Conservation (phyloP, 2,329 filamentous ascomycete genomes). For the Torrubiella hemipterigena region DNA sequence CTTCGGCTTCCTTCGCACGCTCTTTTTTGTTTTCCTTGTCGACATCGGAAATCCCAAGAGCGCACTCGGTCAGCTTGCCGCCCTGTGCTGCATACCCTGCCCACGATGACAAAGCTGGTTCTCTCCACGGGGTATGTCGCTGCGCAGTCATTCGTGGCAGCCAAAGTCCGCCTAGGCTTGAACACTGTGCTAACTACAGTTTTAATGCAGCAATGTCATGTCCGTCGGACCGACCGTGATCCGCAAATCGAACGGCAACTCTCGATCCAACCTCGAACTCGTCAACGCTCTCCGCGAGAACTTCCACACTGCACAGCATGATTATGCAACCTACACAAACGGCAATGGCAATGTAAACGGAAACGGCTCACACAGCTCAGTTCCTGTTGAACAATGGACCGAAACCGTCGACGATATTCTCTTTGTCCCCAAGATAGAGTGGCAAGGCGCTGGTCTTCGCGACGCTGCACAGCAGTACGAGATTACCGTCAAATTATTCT, state of each 20-base stretch:
- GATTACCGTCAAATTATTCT: slow-evolving; percentile 92
- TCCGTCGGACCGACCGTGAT: slow-evolving; percentile 73
- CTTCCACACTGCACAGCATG: slow-evolving; percentile 62
- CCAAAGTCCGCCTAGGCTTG: not conserved
- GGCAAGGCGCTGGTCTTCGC: slow-evolving; percentile 55
- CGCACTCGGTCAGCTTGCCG: too few species aligned
- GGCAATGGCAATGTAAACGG: slow-evolving; percentile 12
- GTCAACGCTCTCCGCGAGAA: slow-evolving; percentile 79
- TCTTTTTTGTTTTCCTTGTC: not conserved
- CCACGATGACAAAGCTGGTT: slow-evolving; percentile 61
- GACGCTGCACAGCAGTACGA: slow-evolving; percentile 83
- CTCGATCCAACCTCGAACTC: slow-evolving; percentile 87
- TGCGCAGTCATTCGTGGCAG: not conserved
- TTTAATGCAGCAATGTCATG: slow-evolving; percentile 59
- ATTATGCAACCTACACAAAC: slow-evolving; percentile 28
- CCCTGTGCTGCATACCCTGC: slow-evolving; percentile 1
- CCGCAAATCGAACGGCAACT: slow-evolving; percentile 55
- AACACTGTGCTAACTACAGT: not conserved
- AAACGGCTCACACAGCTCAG: slow-evolving; percentile 15
- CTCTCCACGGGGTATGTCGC: slow-evolving; percentile 69
- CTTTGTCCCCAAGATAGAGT: slow-evolving; percentile 70
- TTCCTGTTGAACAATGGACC: slow-evolving; percentile 51
- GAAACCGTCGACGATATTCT: slow-evolving; percentile 45
- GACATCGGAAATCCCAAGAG: too few species aligned
- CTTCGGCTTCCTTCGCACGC: too few species aligned